Base-by-base conservation (phyloP, 2,329 filamentous ascomycete genomes). In the Fusarium coicis region DNA sequence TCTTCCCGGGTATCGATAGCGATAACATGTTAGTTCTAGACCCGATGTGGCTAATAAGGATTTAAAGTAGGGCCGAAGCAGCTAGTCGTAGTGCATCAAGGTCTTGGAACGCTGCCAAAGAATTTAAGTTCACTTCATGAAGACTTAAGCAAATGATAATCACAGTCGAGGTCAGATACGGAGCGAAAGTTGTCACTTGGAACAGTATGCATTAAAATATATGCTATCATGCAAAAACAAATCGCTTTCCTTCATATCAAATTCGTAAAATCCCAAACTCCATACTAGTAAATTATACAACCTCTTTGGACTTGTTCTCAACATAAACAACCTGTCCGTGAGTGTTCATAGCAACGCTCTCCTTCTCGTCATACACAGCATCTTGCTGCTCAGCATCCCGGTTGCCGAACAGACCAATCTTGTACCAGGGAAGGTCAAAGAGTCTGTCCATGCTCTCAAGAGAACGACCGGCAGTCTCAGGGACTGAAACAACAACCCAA, bases 371-470 rank as follows among this genome's bases (percentile, higher is more conserved):
- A 8, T 50, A 66, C 12, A 59, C 64, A 6, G 64, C 64, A 66
- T 66, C 64, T 26, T 66, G 64, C 28, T 66, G 42, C 16, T 66
- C 64, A 11, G 64, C 64, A 40, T 66, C 64, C 12, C 55, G 63
- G 64, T 66, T 66, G 28, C 64, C 64, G 10, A 66, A 66, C 28
- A 66, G 12, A 16, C 64, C 62, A 14, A 66, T 66, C 43, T 66
- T 66, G 26, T 66, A 66, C 64, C 64, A 66, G 5, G 64, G 64
- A 3, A 66, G 64, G 19, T 66, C 64, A 23, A 66, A 66, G 21
- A 66, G 64, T 44, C 64, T 39, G 14, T 66, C 64, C 64, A 66
- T 66, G 37, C 64, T 66, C 52, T 66, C 64, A 16, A 66, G 64
- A 19, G 64, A 66, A 26, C 64, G 62, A 2, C 64, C 64, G 6